Conservation (phyloP, 257 asterid genomes). For the Linaria vulgaris region DNA sequence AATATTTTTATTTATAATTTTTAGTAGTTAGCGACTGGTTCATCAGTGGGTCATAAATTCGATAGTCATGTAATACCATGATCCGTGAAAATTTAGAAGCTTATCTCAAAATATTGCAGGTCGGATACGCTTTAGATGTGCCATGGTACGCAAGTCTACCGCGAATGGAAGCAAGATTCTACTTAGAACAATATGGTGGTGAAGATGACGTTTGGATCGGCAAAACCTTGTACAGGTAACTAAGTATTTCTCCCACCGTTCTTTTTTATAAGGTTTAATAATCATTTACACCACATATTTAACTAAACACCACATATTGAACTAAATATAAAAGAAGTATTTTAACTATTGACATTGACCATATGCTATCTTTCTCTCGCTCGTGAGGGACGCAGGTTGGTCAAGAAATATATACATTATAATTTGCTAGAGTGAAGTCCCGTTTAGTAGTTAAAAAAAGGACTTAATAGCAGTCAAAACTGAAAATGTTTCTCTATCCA, state of each 20-base stretch:
- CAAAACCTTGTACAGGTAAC: conserved; percentile 79
- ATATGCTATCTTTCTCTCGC: too few relatives aligned
- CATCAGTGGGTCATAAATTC: conserved; percentile 7
- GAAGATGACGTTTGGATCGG: conserved; percentile 97
- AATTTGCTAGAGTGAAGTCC: too few relatives aligned
- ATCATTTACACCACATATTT: too few relatives aligned
- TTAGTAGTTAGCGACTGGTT: not conserved
- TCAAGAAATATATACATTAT: too few relatives aligned
- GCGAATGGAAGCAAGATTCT: conserved; percentile 73
- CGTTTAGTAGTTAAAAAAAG: too few relatives aligned
- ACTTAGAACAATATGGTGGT: conserved; percentile 78
- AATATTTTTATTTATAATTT: not conserved
- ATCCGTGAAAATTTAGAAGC: not conserved
- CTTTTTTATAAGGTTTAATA: too few relatives aligned
- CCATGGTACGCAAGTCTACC: conserved; percentile 83
- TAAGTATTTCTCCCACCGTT: not conserved
- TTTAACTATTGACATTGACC: too few relatives aligned
- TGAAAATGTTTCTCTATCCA: too few relatives aligned
- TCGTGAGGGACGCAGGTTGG: too few relatives aligned
- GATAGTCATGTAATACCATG: not conserved
- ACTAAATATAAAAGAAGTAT: too few relatives aligned
- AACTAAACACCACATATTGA: too few relatives aligned
- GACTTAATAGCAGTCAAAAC: too few relatives aligned
- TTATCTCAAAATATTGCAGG: conserved; percentile 36
- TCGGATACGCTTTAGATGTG: conserved; percentile 70